Base-by-base conservation (phyloP, 176 grass and related monocot genomes). In the Oryza brachyantha region DNA sequence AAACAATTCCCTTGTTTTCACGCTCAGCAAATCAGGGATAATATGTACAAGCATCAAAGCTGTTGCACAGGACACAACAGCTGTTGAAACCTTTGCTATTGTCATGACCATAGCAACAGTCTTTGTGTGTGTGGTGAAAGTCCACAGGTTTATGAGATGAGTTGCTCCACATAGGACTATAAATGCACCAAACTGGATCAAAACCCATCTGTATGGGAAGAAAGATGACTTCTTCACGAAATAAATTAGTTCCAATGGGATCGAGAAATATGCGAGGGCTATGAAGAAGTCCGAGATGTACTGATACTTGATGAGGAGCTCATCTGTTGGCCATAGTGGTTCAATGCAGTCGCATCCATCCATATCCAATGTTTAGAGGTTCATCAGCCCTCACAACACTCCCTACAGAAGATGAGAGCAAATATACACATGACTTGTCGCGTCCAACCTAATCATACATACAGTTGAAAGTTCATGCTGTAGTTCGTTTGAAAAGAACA, bases 271-370 rank as follows among this genome's bases (percentile, higher is more conserved):
- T 0, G 91, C 91, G 12, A 93, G 86, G 48, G 88, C 90, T 58
- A 97, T 97, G 71, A 97, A 89, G 73, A 97, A 97, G 84, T 97
- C 93, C 7, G 87, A 90, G 43, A 90, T 84, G 81, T 89, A 90
- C 68, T 90, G 91, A 66, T 84, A 93, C 83, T 86, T 89, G 73
- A 86, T 84, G 3, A 93, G 85, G 7, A 90, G 81, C 48, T 93
- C 87, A 36, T 87, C 87, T 0, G 91, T 84, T 37, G 84, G 67
- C 91, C 91, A 93, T 73, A 85, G 76, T 41, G 91, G 84, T 87
- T 87, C 84, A 36, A 84, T 88, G 70, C 83, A 92, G 80, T 84
- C 70, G 17, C 87, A 89, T 50, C 84, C 67, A 45, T 93, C 87
- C 87, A 90, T 93, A 67, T 52, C 74, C 12, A 7, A 3, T 10